phyloP scores from a whole-genome alignment of 208 protist species.

The Endotrypanum monterogeii region DNA sequence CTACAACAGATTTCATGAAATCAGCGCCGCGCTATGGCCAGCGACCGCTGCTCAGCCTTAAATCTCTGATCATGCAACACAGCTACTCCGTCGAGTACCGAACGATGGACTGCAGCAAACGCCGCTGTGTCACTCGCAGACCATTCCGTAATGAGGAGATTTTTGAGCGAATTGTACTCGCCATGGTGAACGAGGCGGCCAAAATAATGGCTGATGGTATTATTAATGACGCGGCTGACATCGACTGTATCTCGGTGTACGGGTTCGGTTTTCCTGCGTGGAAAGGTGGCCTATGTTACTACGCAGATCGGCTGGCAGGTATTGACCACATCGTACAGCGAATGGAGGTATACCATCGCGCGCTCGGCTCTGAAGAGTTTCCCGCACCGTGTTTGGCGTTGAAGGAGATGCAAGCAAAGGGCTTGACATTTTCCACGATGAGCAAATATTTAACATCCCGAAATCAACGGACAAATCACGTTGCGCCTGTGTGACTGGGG shows the following conservation, averaged over 20 bases:
- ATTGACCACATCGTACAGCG: conserved; percentile 54
- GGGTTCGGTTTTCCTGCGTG: conserved; percentile 85
- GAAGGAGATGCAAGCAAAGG: conserved; percentile 43
- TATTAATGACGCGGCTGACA: conserved; percentile 61
- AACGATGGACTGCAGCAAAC: conserved; percentile 49
- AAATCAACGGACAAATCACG: too few relatives aligned
- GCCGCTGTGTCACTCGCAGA: conserved; percentile 58
- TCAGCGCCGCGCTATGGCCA: conserved; percentile 12
- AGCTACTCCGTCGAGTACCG: conserved; percentile 66
- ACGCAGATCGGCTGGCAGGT: conserved; percentile 64
- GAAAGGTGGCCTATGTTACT: conserved; percentile 80
- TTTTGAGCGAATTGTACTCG: conserved; percentile 82
- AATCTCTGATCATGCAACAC: conserved; percentile 31
- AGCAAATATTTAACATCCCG: conserved; percentile 1
- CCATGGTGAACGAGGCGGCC: conserved; percentile 92
- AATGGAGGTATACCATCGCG: conserved; percentile 66
- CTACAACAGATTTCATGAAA: background rate
- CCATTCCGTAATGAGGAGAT: conserved; percentile 85
- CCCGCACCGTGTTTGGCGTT: conserved; percentile 55
- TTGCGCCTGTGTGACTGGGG: background rate
- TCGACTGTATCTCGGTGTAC: conserved; percentile 89
- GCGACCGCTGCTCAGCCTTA: conserved; percentile 30
- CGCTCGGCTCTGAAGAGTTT: conserved; percentile 48
- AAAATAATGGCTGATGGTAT: conserved; percentile 77
- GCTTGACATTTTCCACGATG: conserved; percentile 49